phyloP scores from a whole-genome alignment of 257 asterid species.

The Striga asiatica region DNA sequence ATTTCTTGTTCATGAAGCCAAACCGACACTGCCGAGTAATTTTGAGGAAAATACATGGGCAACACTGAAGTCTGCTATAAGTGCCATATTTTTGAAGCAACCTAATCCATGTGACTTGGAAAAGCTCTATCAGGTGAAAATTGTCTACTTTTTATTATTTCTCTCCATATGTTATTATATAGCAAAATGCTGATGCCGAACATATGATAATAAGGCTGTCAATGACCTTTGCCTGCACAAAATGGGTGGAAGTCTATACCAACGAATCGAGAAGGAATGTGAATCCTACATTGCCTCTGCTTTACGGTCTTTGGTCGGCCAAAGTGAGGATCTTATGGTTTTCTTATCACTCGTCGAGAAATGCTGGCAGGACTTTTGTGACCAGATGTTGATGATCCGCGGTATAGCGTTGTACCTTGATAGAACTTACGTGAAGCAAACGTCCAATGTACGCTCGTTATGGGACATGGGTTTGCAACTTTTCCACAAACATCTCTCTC shows the following conservation, averaged over 20 bases:
- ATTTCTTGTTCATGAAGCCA: constrained; percentile 39
- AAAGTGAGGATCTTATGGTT: constrained; percentile 87
- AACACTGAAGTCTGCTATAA: constrained; percentile 78
- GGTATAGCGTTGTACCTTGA: constrained; percentile 91
- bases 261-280: constrained; percentile 76
- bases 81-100: constrained; percentile 84
- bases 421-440: constrained; percentile 92
- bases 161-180: too few species aligned
- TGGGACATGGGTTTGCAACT: constrained; percentile 99
- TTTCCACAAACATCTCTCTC: constrained; percentile 83
- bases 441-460: constrained; percentile 70
- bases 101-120: constrained; percentile 92
- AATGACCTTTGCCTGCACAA: constrained; percentile 89
- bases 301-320: constrained; percentile 72
- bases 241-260: constrained; percentile 89
- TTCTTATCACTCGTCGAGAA: constrained; percentile 88
- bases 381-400: constrained; percentile 92
- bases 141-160: neutral
- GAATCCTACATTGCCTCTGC: constrained; percentile 66
- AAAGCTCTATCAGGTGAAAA: constrained; percentile 76
- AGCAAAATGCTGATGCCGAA: constrained; percentile 13
- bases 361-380: constrained; percentile 95
- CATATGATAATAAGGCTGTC: constrained; percentile 42
- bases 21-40: constrained; percentile 67
- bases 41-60: constrained; percentile 96